Evolutionary conservation across 257 asterid genomes (phyloP).

Genomic region (Leonotis leonurus): DNA sequence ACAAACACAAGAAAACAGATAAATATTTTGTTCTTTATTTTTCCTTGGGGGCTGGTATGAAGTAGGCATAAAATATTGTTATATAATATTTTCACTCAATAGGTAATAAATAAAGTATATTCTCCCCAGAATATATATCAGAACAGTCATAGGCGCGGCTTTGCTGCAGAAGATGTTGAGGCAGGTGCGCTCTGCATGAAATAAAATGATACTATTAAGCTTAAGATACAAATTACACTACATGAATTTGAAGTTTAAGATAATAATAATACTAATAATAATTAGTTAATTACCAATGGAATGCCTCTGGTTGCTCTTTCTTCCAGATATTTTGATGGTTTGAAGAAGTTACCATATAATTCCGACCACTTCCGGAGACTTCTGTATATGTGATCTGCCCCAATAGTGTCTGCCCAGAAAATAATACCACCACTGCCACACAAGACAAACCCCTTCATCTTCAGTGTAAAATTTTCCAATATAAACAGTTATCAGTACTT

Average conservation of each 20-base stretch:
- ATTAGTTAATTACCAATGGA: slow-evolving; percentile 68
- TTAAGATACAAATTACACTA: no score
- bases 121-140: not conserved
- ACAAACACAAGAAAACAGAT: not conserved
- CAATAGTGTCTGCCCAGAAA: slow-evolving; percentile 94
- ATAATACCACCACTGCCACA: slow-evolving; percentile 82
- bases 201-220: slow-evolving; percentile 1
- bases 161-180: slow-evolving; percentile 41
- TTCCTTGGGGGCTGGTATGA: not conserved
- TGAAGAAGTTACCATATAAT: slow-evolving; percentile 63
- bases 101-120: not conserved
- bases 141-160: slow-evolving; percentile 52
- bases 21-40: not conserved
- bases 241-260: no score
- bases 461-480: slow-evolving; percentile 1
- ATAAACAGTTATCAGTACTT: not conserved
- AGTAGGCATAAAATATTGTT: no score
- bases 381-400: slow-evolving; percentile 62
- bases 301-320: slow-evolving; percentile 87
- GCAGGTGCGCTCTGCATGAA: slow-evolving; percentile 71
- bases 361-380: slow-evolving; percentile 78
- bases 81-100: not conserved
- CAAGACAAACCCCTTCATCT: slow-evolving; percentile 8
- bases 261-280: no score
- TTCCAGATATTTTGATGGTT: slow-evolving; percentile 73